These are phyloP conservation scores for Poa pratensis DNA, from an alignment of 176 grass and related monocot genomes.

Conservation along the genomic window DNA sequence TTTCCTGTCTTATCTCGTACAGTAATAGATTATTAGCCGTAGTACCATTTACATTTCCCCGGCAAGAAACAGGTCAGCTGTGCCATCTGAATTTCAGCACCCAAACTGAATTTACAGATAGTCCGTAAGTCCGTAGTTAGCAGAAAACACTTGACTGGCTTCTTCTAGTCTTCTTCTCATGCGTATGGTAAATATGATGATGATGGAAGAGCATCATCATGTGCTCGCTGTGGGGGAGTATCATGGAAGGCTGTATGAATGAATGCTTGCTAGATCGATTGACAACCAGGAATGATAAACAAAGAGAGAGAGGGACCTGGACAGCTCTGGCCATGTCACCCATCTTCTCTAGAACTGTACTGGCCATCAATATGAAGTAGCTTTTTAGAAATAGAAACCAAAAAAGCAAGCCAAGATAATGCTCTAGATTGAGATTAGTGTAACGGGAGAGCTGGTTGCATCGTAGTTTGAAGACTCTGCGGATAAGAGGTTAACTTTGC, in stretches of 20 bases:
- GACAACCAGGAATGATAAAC: slow-evolving; percentile 23
- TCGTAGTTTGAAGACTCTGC: too few relatives aligned
- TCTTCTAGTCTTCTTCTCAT: slow-evolving; percentile 18
- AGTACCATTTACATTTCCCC: too few relatives aligned
- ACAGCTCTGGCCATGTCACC: background rate
- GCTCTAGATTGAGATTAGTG: background rate
- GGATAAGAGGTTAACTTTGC: too few relatives aligned
- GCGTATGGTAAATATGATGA: background rate
- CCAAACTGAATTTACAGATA: background rate
- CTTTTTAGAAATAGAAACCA: background rate
- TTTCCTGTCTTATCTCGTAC: background rate
- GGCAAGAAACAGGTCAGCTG: too few relatives aligned
- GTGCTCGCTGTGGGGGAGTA: slow-evolving; percentile 29
- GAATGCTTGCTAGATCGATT: background rate
- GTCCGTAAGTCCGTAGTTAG: too few relatives aligned
- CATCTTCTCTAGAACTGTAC: background rate
- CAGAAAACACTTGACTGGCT: background rate
- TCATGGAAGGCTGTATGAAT: background rate
- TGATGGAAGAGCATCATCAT: slow-evolving; percentile 9
- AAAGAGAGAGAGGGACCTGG: background rate
- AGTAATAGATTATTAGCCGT: too few relatives aligned
- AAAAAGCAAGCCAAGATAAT: background rate
- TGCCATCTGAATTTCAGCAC: background rate
- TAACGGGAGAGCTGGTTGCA: too few relatives aligned
- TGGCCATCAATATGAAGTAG: background rate